Base-by-base conservation (phyloP, 108 stramenopile species). In the Pseudonitzschia pungens region DNA sequence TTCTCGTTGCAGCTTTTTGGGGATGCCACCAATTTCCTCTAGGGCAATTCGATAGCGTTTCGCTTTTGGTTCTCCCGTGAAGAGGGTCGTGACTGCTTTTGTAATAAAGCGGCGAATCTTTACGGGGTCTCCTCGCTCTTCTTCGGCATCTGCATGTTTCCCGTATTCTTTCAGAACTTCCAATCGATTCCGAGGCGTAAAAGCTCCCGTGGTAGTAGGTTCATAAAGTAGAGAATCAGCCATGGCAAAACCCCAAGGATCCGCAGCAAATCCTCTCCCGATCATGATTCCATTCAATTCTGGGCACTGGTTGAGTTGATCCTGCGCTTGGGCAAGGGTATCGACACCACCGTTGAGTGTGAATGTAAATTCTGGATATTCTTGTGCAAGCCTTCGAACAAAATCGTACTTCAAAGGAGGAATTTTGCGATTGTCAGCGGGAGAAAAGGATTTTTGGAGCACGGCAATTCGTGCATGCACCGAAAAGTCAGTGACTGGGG, bases 381-480 rank as follows among this genome's bases (percentile, higher is more conserved):
- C 94, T 28, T 78, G 14, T 40, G 86, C 92, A 24, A 96, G 76
- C 36, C 92, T 69, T 54, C 83, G 77, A 15, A 98, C 93, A 24
- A 83, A 52, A 64, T 93, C 71, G 69, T 96, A 96, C 55, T 88
- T 87, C 57, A 99, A 81, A 18, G 96, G 97, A 7, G 99, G 99
- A 1, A 99, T 83, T 69, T 89, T 97, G 44, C 98, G 91, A 87
- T 99, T 99, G 66, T 98, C 92, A 21, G 94, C 88, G 20, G 99
- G 98, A 45, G 87, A 94, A 71, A 97, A 93, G 10, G 89, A 92
- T 45, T 87, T 92, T 20, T 75, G 74, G 59, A 99, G 76, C 14
- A 99, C 95, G 27, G 97, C 97, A 70, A 97, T 98, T 26, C 99
- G 89, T 2, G 99, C 98, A 73, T 99, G 99, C 0, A 99, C 76